Percentiles rank a stretch among this genome's conserved stretches.
These are phyloP conservation scores for Termitomyces sp. DNA, from an alignment of 768 basidiomycete genomes.

Conservation along the genomic window DNA sequence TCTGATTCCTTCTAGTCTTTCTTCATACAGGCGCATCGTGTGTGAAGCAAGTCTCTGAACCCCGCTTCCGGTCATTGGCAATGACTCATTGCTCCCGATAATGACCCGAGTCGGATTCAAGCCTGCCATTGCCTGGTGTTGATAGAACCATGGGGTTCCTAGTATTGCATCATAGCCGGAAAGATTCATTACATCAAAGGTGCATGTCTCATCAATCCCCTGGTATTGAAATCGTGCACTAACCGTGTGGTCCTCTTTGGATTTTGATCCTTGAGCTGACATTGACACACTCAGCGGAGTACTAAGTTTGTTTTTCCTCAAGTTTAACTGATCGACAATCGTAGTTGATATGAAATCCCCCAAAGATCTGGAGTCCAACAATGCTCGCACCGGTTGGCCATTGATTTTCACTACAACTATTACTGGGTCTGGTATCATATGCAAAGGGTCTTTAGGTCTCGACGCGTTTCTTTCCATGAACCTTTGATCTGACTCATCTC, in stretches of 20 bases:
- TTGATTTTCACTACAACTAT: slow-evolving; percentile 28
- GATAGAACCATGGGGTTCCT: slow-evolving; percentile 35
- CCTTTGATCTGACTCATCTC: not conserved
- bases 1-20: slow-evolving; percentile 10
- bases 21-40: slow-evolving; percentile 5
- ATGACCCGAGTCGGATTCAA: slow-evolving; percentile 22
- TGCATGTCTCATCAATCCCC: slow-evolving; percentile 21
- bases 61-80: slow-evolving; percentile 16
- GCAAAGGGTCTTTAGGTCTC: slow-evolving; percentile 11
- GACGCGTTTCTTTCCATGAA: slow-evolving; percentile 23
- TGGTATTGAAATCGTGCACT: slow-evolving; percentile 29
- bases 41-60: slow-evolving; percentile 8
- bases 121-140: slow-evolving; percentile 24
- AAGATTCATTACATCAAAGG: slow-evolving; percentile 36
- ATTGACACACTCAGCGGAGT: slow-evolving; percentile 34
- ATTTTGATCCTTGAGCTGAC: slow-evolving; percentile 36
- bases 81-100: slow-evolving; percentile 16
- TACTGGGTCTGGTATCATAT: slow-evolving; percentile 27
- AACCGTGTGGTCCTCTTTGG: slow-evolving; percentile 28
- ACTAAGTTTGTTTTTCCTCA: slow-evolving; percentile 19
- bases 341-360: slow-evolving; percentile 38
- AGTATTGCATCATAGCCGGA: slow-evolving; percentile 37
- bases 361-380: slow-evolving; percentile 36
- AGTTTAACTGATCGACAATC: slow-evolving; percentile 32
- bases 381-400: slow-evolving; percentile 26